Percentiles rank a stretch among this genome's conserved stretches.
These are phyloP conservation scores for Tetrapisispora iriomotensis DNA, from an alignment of 805 yeast species.

Conservation along the genomic window DNA sequence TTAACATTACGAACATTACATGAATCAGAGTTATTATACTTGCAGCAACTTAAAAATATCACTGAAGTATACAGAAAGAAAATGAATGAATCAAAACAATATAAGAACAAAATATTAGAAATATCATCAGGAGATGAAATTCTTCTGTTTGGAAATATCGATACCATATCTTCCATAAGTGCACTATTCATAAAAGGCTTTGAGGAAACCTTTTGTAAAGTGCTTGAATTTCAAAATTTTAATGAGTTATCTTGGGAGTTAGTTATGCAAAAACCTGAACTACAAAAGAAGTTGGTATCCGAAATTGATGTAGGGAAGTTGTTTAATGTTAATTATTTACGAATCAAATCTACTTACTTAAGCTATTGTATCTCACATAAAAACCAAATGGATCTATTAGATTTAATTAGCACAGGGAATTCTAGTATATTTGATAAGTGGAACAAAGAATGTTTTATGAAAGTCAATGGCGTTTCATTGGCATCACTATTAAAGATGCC, in stretches of 20 bases:
- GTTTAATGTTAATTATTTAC: slow-evolving; percentile 25
- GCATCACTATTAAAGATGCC: slow-evolving; percentile 29
- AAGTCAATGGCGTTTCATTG: slow-evolving; percentile 21
- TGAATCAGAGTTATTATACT: slow-evolving; percentile 30
- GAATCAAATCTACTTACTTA: slow-evolving; percentile 28
- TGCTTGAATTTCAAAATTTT: background rate
- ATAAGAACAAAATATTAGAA: slow-evolving; percentile 25
- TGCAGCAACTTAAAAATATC: slow-evolving; percentile 23
- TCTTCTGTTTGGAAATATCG: slow-evolving; percentile 36
- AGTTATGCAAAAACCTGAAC: no score
- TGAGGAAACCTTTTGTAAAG: background rate
- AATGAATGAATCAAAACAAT: slow-evolving; percentile 23
- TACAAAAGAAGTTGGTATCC: no score
- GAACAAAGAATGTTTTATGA: slow-evolving; percentile 28
- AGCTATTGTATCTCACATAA: slow-evolving; percentile 27
- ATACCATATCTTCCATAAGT: slow-evolving; percentile 32
- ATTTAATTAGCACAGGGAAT: slow-evolving; percentile 12
- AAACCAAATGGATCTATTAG: slow-evolving; percentile 24
- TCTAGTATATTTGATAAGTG: slow-evolving; percentile 21
- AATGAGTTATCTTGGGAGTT: background rate
- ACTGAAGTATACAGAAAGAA: slow-evolving; percentile 28
- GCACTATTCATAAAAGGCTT: slow-evolving; percentile 22
- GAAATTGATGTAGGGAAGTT: slow-evolving; percentile 23
- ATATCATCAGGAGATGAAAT: slow-evolving; percentile 27
- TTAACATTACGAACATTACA: slow-evolving; percentile 22